Conservation (phyloP, 140 eudicot species). For the Senecio squalidus region DNA sequence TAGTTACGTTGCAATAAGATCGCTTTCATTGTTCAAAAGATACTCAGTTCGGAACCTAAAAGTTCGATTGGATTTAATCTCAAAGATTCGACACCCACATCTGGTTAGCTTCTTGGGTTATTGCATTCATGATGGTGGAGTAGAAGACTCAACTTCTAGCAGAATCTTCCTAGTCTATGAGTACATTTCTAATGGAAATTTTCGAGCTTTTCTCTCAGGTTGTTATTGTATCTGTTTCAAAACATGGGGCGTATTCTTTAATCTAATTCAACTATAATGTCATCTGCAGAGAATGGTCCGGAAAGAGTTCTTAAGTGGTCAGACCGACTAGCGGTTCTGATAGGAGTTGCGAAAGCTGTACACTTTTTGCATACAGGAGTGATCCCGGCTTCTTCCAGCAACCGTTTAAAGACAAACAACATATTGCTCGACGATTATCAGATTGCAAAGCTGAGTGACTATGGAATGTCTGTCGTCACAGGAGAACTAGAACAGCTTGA, state of each 20-base stretch:
- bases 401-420: conserved; percentile 69
- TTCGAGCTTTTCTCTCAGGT: conserved; percentile 82
- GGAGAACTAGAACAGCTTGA: conserved; percentile 63
- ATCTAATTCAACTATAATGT: neutral
- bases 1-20: conserved; percentile 53
- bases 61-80: conserved; percentile 69
- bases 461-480: conserved; percentile 75
- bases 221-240: neutral
- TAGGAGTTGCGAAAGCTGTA: conserved; percentile 88
- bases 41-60: conserved; percentile 64
- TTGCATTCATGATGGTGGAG: conserved; percentile 70
- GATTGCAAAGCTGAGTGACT: conserved; percentile 88
- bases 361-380: conserved; percentile 88
- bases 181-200: conserved; percentile 67
- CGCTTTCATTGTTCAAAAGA: conserved; percentile 46
- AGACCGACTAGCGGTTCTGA: conserved; percentile 72
- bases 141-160: conserved; percentile 52
- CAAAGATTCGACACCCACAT: conserved; percentile 92
- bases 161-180: conserved; percentile 80
- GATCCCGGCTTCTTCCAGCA: conserved; percentile 67
- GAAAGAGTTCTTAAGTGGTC: conserved; percentile 78
- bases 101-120: conserved; percentile 73
- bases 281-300: conserved; percentile 43
- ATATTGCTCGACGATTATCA: conserved; percentile 77
- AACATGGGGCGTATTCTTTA: neutral